Evolutionary conservation across 1,139 yeast genomes (phyloP).

Genomic region (Geotrichum bryndzae): DNA sequence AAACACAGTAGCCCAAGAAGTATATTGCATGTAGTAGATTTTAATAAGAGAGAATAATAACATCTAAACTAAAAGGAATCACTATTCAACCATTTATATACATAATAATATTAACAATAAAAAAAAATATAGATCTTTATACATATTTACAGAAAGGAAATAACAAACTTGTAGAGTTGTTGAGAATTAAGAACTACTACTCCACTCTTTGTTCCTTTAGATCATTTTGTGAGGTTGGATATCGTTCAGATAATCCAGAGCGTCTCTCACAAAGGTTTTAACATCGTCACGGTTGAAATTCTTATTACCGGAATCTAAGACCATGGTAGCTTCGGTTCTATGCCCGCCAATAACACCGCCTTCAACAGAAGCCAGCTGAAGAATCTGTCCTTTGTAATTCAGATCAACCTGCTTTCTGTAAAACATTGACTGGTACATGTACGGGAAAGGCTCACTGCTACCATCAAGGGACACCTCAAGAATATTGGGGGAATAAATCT

Average conservation of each 20-base stretch:
- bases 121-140: not conserved
- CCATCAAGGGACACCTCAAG: constrained; percentile 33
- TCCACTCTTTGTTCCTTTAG: not conserved
- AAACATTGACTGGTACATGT: constrained; percentile 42
- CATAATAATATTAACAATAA: not conserved
- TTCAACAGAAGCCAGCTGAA: constrained; percentile 47
- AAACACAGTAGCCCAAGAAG: not conserved
- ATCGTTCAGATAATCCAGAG: constrained; percentile 11
- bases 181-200: not conserved
- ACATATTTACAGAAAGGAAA: not conserved
- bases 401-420: constrained; percentile 46
- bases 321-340: constrained; percentile 43
- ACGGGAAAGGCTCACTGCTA: constrained; percentile 30
- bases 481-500: constrained; percentile 38
- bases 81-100: not conserved
- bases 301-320: constrained; percentile 34
- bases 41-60: not conserved
- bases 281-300: constrained; percentile 7
- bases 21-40: not conserved
- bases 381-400: constrained; percentile 34
- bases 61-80: not conserved
- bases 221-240: constrained; percentile 10
- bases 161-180: not conserved
- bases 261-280: constrained; percentile 7
- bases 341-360: constrained; percentile 56